Conservation (phyloP, 2,329 filamentous ascomycete genomes). For the Phaeosphaeriaceae sp. region DNA sequence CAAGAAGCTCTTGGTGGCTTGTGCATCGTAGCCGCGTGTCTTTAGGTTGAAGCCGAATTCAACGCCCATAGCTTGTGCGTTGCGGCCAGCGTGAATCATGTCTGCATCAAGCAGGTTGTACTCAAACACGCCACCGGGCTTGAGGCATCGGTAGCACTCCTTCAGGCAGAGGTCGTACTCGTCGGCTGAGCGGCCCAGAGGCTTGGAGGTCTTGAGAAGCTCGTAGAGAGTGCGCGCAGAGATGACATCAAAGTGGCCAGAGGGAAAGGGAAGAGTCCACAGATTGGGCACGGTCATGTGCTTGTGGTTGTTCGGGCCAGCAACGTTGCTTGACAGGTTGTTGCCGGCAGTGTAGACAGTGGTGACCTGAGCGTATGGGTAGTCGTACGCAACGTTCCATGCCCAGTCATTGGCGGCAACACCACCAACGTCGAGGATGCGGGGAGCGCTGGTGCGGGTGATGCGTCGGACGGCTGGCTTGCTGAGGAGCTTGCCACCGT, state of each 20-base stretch:
- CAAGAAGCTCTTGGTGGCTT: slow-evolving; percentile 82
- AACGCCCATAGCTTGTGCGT: slow-evolving; percentile 81
- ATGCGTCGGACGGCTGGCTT: slow-evolving; percentile 53
- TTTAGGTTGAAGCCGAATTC: slow-evolving; percentile 92
- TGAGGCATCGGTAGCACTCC: slow-evolving; percentile 90
- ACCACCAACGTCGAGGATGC: slow-evolving; percentile 85
- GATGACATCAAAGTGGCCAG: slow-evolving; percentile 88
- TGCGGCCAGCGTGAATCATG: slow-evolving; percentile 81
- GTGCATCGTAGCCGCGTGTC: slow-evolving; percentile 87
- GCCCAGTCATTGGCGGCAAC: slow-evolving; percentile 91
- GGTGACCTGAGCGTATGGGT: slow-evolving; percentile 84
- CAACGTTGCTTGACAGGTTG: slow-evolving; percentile 58
- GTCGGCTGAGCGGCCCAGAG: slow-evolving; percentile 61
- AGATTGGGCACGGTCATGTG: slow-evolving; percentile 79
- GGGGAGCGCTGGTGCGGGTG: slow-evolving; percentile 68
- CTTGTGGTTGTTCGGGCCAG: slow-evolving; percentile 85
- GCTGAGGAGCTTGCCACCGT: slow-evolving; percentile 66
- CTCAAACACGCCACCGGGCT: slow-evolving; percentile 91
- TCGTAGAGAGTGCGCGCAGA: slow-evolving; percentile 87
- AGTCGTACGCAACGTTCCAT: slow-evolving; percentile 88
- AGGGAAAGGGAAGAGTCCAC: slow-evolving; percentile 82
- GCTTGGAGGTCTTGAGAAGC: slow-evolving; percentile 73
- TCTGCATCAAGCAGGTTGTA: slow-evolving; percentile 90
- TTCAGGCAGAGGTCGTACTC: slow-evolving; percentile 86
- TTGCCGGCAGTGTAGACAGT: slow-evolving; percentile 72